These are phyloP conservation scores for Tetradesmus lagerheimii DNA, from an alignment of 139 green algal species.

Conservation along the genomic window DNA sequence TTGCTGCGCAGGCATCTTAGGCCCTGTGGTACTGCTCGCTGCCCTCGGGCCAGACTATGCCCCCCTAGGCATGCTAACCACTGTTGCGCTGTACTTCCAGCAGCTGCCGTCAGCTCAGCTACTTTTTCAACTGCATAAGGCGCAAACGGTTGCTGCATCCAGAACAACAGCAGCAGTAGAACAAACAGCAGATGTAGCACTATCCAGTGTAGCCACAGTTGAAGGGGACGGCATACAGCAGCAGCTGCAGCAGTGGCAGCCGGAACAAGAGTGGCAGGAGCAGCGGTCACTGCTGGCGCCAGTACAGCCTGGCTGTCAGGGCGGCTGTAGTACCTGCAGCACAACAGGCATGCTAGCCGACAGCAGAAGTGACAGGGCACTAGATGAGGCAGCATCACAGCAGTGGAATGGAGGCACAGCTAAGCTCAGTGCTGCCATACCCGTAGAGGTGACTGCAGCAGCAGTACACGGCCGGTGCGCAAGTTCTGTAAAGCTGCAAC, in stretches of 20 bases:
- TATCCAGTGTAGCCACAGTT: not conserved
- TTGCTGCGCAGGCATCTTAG: conserved; percentile 53
- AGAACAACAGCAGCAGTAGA: not conserved
- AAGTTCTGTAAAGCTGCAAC: not conserved
- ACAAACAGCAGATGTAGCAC: not conserved
- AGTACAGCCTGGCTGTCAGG: not conserved
- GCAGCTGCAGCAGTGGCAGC: conserved; percentile 20
- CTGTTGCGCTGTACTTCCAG: conserved; percentile 60
- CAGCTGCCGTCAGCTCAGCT: conserved; percentile 54
- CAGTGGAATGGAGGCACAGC: not conserved
- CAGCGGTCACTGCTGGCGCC: not conserved
- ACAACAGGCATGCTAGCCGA: not conserved
- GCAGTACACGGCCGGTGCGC: not conserved
- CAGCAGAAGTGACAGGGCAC: not conserved
- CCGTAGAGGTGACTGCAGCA: not conserved
- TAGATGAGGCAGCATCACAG: not conserved
- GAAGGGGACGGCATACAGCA: not conserved
- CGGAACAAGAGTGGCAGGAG: not conserved
- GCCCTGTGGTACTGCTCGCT: conserved; percentile 60
- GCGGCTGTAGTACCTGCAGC: not conserved
- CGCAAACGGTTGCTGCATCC: not conserved
- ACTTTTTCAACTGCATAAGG: conserved; percentile 44
- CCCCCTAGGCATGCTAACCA: conserved; percentile 57
- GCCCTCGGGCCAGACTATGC: conserved; percentile 48
- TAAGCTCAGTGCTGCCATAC: not conserved